Evolutionary conservation across 192 early-diverging fungal species (phyloP), one percentile per base, ranked within the genome.

Genomic region (Entomortierella chlamydospora): DNA sequence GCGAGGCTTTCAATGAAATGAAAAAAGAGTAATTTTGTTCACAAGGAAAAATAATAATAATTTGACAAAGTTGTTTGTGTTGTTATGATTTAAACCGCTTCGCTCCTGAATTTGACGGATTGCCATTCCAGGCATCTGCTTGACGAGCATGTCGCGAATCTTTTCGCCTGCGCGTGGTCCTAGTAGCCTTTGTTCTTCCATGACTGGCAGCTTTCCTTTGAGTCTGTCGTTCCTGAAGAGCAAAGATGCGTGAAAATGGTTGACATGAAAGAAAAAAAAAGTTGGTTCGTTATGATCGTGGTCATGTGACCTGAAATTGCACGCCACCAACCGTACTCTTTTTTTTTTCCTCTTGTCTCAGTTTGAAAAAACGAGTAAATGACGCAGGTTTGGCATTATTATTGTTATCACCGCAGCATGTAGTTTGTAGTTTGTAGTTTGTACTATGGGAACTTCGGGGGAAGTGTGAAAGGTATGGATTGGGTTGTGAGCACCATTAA

Each of bases 61-160:
- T n/a, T n/a, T n/a, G n/a, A 51, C 25, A 61, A 9, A 28, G 15
- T 13, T 61, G 61, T 50, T 69, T 70, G 50, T 17, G 29, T 68
- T 69, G 73, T 52, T 78, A 78, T 78, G 55, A 69, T 78, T 78
- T 53, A 78, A 52, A n/a, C 73, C 66, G 4, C 29, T 68, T 29
- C 60, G 37, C 29, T 78, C 73, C 41, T 78, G 59, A 49, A 78
- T 67, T 39, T 78, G 73, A 9, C 61, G 51, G 41, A 78, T 78
- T 30, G 73, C 73, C 20, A 39, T 56, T 11, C 42, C 54, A 9
- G 73, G 73, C 20, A 64, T 78, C 31, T 78, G 73, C 56, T 78
- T 78, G 67, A 68, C 57, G 23, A 78, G 66, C 61, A 78, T 78
- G 60, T 78, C 73, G n/a, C 73, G 73, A 43, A 78, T 78, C 61